Percentiles rank a stretch among this genome's conserved stretches.
Conservation (phyloP, 1,139 yeast species). For the Debaryomyces singareniensis region DNA sequence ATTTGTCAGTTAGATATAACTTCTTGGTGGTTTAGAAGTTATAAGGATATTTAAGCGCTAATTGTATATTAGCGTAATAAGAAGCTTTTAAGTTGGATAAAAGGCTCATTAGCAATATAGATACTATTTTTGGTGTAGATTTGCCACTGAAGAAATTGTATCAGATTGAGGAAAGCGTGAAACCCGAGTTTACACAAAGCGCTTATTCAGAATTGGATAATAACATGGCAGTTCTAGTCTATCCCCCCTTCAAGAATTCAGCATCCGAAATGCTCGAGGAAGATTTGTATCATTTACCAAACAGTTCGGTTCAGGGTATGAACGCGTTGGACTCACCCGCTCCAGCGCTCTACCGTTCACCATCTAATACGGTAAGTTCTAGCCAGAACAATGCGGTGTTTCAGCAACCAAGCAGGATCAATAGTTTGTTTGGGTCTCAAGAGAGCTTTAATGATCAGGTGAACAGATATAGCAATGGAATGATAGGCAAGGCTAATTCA, state of each 20-base stretch:
- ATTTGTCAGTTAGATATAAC: too few relatives aligned
- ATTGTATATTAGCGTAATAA: too few relatives aligned
- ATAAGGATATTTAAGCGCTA: too few relatives aligned
- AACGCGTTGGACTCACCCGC: slow-evolving; percentile 7
- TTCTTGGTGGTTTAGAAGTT: too few relatives aligned
- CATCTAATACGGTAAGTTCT: slow-evolving; percentile 3
- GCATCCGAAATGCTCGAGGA: slow-evolving; percentile 60
- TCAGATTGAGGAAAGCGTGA: too few relatives aligned
- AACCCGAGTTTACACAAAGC: not conserved
- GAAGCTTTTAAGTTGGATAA: too few relatives aligned
- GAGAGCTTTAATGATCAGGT: slow-evolving; percentile 27
- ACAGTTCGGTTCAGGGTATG: slow-evolving; percentile 12
- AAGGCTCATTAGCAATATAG: too few relatives aligned
- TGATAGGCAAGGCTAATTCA: slow-evolving; percentile 3
- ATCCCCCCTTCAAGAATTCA: slow-evolving; percentile 46
- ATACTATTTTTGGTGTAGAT: too few relatives aligned
- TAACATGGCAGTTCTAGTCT: slow-evolving; percentile 39
- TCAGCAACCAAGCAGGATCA: slow-evolving; percentile 10
- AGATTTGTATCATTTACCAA: slow-evolving; percentile 50
- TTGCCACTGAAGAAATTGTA: too few relatives aligned
- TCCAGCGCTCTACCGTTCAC: slow-evolving; percentile 5
- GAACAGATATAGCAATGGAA: slow-evolving; percentile 7
- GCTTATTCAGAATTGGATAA: not conserved
- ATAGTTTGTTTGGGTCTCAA: slow-evolving; percentile 25
- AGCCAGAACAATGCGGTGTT: slow-evolving; percentile 2